phyloP scores from a whole-genome alignment of 1,284 basidiomycete genomes.

The Ceratobasidium sp. region DNA sequence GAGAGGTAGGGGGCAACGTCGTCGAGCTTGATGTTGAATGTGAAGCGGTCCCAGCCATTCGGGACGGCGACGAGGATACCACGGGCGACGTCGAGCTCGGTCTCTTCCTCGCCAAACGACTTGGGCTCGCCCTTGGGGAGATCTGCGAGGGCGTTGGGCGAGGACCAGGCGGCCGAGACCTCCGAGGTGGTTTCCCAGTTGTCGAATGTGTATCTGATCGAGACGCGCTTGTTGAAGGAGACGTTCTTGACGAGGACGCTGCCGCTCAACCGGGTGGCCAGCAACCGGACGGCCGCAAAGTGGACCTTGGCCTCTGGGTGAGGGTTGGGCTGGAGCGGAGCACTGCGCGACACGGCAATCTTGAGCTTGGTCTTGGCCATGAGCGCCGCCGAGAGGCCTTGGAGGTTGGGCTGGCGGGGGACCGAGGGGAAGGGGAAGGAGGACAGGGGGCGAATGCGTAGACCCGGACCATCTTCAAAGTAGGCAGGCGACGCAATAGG shows the following conservation, averaged over 20 bases:
- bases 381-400: conserved; percentile 20
- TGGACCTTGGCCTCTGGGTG: conserved; percentile 9
- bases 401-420: conserved; percentile 10
- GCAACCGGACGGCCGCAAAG: conserved; percentile 59
- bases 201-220: conserved; percentile 59
- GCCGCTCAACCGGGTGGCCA: conserved; percentile 52
- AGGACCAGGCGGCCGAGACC: conserved; percentile 50
- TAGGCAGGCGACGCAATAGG: conserved; percentile 6
- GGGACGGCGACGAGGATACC: conserved; percentile 23
- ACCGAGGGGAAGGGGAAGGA: conserved; percentile 25
- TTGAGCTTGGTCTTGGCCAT: conserved; percentile 36
- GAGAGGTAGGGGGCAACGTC: conserved; percentile 72
- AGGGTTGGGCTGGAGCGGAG: conserved; percentile 10
- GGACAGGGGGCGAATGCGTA: conserved; percentile 11
- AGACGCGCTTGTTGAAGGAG: conserved; percentile 59
- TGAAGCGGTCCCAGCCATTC: conserved; percentile 53
- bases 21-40: conserved; percentile 68
- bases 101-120: conserved; percentile 26
- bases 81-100: conserved; percentile 21
- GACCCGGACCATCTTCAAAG: conserved; percentile 9
- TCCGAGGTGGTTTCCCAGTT: conserved; percentile 63
- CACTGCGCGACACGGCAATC: conserved; percentile 28
- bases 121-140: conserved; percentile 16
- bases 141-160: conserved; percentile 40
- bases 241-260: conserved; percentile 57